phyloP scores from a whole-genome alignment of 1,139 yeast genomes.

The Sugiyamaella pinicola region DNA sequence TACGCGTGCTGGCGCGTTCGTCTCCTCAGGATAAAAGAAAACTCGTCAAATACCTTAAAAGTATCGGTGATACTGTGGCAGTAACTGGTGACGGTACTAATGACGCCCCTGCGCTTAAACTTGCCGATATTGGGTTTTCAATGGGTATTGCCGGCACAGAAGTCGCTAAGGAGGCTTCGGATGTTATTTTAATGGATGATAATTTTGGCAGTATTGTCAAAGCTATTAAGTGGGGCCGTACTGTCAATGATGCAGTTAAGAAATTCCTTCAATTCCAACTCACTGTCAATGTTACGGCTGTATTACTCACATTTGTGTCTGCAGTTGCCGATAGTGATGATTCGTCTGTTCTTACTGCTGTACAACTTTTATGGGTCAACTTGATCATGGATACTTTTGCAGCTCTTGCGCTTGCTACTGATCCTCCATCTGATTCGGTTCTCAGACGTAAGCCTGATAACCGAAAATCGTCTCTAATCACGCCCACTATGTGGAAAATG shows the following conservation, averaged over 20 bases:
- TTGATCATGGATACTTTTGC: conserved; percentile 98
- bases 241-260: conserved; percentile 91
- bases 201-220: conserved; percentile 93
- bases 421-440: conserved; percentile 84
- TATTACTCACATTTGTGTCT: conserved; percentile 86
- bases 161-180: conserved; percentile 81
- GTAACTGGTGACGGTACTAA: conserved; percentile 98
- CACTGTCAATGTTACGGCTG: conserved; percentile 96
- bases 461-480: conserved; percentile 74
- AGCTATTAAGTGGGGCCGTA: conserved; percentile 99
- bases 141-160: conserved; percentile 85
- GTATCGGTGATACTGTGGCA: conserved; percentile 90
- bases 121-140: conserved; percentile 83
- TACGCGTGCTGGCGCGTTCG: conserved; percentile 88
- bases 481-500: conserved; percentile 98
- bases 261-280: conserved; percentile 95
- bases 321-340: conserved; percentile 84
- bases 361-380: conserved; percentile 95
- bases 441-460: conserved; percentile 85
- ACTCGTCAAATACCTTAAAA: conserved; percentile 78
- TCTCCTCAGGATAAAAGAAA: conserved; percentile 93
- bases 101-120: conserved; percentile 79
- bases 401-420: conserved; percentile 96
- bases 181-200: conserved; percentile 75
- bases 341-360: conserved; percentile 90